These are phyloP conservation scores for Phytophthora multivora DNA, from an alignment of 352 stramenopile species.

Conservation along the genomic window DNA sequence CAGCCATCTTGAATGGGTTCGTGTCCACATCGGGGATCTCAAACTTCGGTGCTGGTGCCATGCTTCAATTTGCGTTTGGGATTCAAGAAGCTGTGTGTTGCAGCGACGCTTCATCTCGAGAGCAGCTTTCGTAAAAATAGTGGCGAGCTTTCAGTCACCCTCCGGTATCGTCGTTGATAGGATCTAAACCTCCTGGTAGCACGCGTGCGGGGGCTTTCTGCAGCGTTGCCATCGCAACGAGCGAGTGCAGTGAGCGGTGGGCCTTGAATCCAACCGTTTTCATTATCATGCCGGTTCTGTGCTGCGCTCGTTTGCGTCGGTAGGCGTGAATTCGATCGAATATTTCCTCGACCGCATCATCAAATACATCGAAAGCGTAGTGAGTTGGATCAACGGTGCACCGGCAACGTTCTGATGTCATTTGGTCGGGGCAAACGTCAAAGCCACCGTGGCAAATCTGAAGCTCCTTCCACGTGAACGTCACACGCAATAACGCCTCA, in stretches of 20 bases:
- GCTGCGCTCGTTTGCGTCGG: conserved; percentile 29
- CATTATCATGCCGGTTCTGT: conserved; percentile 40
- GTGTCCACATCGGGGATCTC: conserved; percentile 81
- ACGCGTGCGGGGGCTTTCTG: conserved; percentile 18
- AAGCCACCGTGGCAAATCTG: conserved; percentile 52
- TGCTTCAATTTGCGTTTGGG: background rate
- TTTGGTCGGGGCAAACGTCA: conserved; percentile 60
- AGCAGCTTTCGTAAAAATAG: conserved; percentile 13
- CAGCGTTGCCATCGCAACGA: conserved; percentile 17
- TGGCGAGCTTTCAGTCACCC: conserved; percentile 3
- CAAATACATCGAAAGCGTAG: conserved; percentile 53
- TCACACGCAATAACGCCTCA: conserved; percentile 53
- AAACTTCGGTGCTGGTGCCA: conserved; percentile 55
- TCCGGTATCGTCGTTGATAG: conserved; percentile 1
- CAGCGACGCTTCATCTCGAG: conserved; percentile 14
- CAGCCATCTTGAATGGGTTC: conserved; percentile 88
- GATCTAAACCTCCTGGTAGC: conserved; percentile 5
- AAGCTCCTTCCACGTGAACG: conserved; percentile 53
- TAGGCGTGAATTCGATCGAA: conserved; percentile 43
- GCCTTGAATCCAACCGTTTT: conserved; percentile 22
- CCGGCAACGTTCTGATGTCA: conserved; percentile 49
- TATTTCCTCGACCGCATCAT: conserved; percentile 50
- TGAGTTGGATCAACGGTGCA: conserved; percentile 30
- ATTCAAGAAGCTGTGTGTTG: background rate
- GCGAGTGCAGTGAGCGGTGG: conserved; percentile 15